Evolutionary conservation across 768 basidiomycete species (phyloP).

Genomic region (Collybiopsis confluens): DNA sequence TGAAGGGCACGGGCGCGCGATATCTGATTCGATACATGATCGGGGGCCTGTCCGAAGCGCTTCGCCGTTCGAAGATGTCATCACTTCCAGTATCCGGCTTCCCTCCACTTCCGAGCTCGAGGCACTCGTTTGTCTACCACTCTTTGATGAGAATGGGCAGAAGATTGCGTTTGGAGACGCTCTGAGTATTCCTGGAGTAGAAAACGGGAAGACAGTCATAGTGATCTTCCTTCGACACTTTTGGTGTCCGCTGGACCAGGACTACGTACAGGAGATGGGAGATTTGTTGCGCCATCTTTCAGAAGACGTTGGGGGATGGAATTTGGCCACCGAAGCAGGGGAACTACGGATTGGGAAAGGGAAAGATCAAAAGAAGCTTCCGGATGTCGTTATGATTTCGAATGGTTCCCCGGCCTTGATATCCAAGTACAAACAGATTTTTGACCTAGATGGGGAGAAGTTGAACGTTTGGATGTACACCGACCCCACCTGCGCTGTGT

Average conservation of each 20-base stretch:
- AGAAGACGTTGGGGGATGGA: slow-evolving; percentile 39
- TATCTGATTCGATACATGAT: neutral
- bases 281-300: slow-evolving; percentile 34
- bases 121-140: neutral
- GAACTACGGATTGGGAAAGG: slow-evolving; percentile 28
- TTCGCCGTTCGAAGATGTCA: neutral
- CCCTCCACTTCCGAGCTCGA: neutral
- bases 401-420: slow-evolving; percentile 78
- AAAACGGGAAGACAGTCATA: slow-evolving; percentile 36
- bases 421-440: slow-evolving; percentile 72
- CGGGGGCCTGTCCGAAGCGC: neutral
- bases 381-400: slow-evolving; percentile 66
- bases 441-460: slow-evolving; percentile 27
- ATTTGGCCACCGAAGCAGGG: slow-evolving; percentile 20
- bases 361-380: slow-evolving; percentile 1
- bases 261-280: slow-evolving; percentile 52
- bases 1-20: neutral
- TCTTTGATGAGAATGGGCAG: neutral
- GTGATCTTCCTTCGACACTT: slow-evolving; percentile 88
- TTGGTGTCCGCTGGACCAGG: slow-evolving; percentile 84
- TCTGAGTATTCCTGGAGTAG: slow-evolving; percentile 23
- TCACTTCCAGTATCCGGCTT: neutral
- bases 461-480: slow-evolving; percentile 75
- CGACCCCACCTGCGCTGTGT: slow-evolving; percentile 66
- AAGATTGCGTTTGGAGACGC: slow-evolving; percentile 1